Conservation (phyloP, 371 early-diverging fungal species). For the Apophysomyces elegans region DNA sequence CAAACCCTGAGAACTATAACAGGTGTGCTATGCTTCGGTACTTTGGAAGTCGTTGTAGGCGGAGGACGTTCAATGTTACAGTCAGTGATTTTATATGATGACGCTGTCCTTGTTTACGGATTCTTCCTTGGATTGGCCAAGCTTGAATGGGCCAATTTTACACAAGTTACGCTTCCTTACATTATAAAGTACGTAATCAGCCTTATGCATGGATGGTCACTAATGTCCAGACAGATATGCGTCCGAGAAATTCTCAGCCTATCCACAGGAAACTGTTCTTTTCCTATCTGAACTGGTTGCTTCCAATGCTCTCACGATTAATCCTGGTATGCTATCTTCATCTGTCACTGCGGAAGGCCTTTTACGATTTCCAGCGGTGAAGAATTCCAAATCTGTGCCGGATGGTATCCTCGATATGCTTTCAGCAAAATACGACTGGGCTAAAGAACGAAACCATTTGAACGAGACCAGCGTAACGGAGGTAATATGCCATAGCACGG, state of each 20-base stretch:
- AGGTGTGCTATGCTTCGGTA: constrained; percentile 57
- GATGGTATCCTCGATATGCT: constrained; percentile 45
- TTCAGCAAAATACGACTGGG: constrained; percentile 54
- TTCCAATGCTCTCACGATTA: constrained; percentile 42
- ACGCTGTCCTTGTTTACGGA: constrained; percentile 60
- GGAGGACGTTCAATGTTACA: constrained; percentile 68
- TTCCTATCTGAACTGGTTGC: constrained; percentile 58
- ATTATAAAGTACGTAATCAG: constrained; percentile 51
- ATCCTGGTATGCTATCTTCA: constrained; percentile 55
- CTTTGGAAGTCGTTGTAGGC: constrained; percentile 62
- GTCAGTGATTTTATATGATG: constrained; percentile 51
- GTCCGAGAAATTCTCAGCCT: constrained; percentile 39
- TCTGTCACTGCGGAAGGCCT: constrained; percentile 57
- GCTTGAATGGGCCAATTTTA: constrained; percentile 69
- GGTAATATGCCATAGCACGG: constrained; percentile 18
- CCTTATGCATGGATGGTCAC: neutral
- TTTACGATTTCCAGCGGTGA: constrained; percentile 56
- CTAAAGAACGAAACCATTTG: constrained; percentile 48
- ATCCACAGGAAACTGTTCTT: constrained; percentile 54
- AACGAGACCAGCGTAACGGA: constrained; percentile 44
- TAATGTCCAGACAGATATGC: constrained; percentile 37
- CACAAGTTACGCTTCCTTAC: constrained; percentile 71
- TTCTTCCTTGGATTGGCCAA: constrained; percentile 71
- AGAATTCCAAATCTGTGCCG: constrained; percentile 30
- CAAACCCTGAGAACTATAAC: constrained; percentile 32